phyloP scores from a whole-genome alignment of 352 stramenopile species.

The Globisporangium nagaii region DNA sequence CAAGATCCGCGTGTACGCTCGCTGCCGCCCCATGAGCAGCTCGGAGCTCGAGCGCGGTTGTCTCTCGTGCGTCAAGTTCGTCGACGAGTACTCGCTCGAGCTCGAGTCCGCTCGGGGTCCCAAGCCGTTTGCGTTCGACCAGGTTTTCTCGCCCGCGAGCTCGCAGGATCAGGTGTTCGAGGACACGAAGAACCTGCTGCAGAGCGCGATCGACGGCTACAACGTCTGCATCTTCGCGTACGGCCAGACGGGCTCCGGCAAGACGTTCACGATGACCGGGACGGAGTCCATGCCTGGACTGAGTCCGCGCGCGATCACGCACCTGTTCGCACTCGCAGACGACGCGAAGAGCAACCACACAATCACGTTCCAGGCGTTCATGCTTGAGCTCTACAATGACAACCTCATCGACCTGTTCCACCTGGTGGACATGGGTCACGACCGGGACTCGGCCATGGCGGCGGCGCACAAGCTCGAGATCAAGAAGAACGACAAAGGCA shows the following conservation, averaged over 20 bases:
- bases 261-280: slow-evolving; percentile 94
- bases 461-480: slow-evolving; percentile 87
- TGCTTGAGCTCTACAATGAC: slow-evolving; percentile 94
- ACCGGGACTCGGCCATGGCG: slow-evolving; percentile 11
- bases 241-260: slow-evolving; percentile 90
- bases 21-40: slow-evolving; percentile 87
- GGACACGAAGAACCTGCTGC: slow-evolving; percentile 89
- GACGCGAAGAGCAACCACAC: slow-evolving; percentile 39
- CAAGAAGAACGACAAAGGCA: slow-evolving; percentile 91
- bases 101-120: slow-evolving; percentile 68
- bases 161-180: slow-evolving; percentile 88
- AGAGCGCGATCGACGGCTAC: slow-evolving; percentile 88
- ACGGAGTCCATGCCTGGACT: slow-evolving; percentile 65
- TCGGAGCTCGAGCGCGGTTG: slow-evolving; percentile 84
- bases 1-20: slow-evolving; percentile 92
- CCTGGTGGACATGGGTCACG: slow-evolving; percentile 58
- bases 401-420: slow-evolving; percentile 85
- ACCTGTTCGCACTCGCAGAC: slow-evolving; percentile 77
- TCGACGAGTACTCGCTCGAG: slow-evolving; percentile 85
- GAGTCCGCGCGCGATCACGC: slow-evolving; percentile 82
- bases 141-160: slow-evolving; percentile 77
- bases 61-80: slow-evolving; percentile 50
- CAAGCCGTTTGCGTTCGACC: slow-evolving; percentile 89
- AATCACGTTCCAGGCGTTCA: slow-evolving; percentile 81
- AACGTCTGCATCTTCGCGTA: slow-evolving; percentile 94